Conservation (phyloP, 106 monocot genomes). For the Chionographis japonica region DNA sequence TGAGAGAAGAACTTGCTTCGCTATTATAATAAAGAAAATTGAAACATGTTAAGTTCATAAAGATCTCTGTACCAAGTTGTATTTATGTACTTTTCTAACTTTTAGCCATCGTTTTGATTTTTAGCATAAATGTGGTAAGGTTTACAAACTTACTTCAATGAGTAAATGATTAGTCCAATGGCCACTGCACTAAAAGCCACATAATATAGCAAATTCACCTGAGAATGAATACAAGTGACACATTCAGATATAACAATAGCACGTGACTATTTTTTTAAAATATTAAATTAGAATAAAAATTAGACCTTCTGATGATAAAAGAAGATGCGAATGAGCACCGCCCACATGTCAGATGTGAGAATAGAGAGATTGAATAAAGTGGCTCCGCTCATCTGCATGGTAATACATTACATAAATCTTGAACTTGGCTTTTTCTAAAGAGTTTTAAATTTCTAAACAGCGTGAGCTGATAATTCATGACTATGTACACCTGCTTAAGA, state of each 20-base stretch:
- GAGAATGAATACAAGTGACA: background rate
- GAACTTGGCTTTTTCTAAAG: too few species aligned
- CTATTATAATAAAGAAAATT: background rate
- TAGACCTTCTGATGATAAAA: slow-evolving; percentile 59
- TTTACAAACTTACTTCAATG: slow-evolving; percentile 34
- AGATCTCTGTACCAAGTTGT: background rate
- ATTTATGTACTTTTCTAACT: too few species aligned
- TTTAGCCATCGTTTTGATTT: too few species aligned
- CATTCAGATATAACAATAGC: background rate
- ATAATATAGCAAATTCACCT: slow-evolving; percentile 72
- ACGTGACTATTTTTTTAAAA: background rate
- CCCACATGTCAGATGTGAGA: slow-evolving; percentile 78
- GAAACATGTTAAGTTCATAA: too few species aligned
- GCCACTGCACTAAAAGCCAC: slow-evolving; percentile 48
- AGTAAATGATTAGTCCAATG: slow-evolving; percentile 53
- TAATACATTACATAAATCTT: too few species aligned
- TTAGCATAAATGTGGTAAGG: background rate
- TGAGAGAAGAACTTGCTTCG: background rate
- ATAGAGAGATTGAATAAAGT: slow-evolving; percentile 75
- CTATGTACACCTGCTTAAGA: too few species aligned
- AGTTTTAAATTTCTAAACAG: too few species aligned
- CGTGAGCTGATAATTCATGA: too few species aligned
- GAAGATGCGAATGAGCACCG: slow-evolving; percentile 50
- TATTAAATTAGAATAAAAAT: background rate
- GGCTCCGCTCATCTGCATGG: slow-evolving; percentile 62